Evolutionary conservation across 371 early-diverging fungal species (phyloP), one percentile per base, ranked within the genome.

Genomic region (Mortierella sp.): DNA sequence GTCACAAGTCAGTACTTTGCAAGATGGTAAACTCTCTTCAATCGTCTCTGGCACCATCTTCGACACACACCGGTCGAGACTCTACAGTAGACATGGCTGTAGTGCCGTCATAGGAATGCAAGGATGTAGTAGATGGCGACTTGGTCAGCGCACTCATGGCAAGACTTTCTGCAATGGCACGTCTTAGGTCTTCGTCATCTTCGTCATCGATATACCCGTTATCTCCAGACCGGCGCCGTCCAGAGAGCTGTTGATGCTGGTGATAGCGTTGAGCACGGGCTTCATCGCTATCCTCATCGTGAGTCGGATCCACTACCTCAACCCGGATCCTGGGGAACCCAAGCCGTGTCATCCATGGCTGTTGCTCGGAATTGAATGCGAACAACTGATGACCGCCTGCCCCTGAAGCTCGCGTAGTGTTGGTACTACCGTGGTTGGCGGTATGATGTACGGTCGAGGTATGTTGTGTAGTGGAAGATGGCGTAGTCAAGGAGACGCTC

Each of bases 361-460:
- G 79, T 16, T 79, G 79, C 16, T 79, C 79, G 12, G 79, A 79
- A 37, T 79, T 79, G 44, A 79, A 79, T 5, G 79, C 70, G 51
- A 79, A 79, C 9, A 79, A 62, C 25, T 72, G 79, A 50, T 79
- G 79, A 4, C 79, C 79, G 7, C 64, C 45, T n/a, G 29, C 57
- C 15, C 55, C 64, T n/a, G 72, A 58, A 5, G 37, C 5, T 1
- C 72, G 71, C 18, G 61, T 69, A 43, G 59, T 57, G 12, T 19
- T 52, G 3, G n/a, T n/a, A n/a, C 58, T 23, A 12, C 58, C 62
- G 0, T 57, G 15, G n/a, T 58, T 21, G n/a, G 57, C 5, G 19
- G 57, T 29, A 19, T 68, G 60, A 53, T 58, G 69, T 5, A 37
- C 37, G 9, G 37, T 37, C 37, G 9, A 5, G 37, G 37, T 9